Base-by-base conservation (phyloP, 345 rosid species). In the Cardamine chenopodiifolia region DNA sequence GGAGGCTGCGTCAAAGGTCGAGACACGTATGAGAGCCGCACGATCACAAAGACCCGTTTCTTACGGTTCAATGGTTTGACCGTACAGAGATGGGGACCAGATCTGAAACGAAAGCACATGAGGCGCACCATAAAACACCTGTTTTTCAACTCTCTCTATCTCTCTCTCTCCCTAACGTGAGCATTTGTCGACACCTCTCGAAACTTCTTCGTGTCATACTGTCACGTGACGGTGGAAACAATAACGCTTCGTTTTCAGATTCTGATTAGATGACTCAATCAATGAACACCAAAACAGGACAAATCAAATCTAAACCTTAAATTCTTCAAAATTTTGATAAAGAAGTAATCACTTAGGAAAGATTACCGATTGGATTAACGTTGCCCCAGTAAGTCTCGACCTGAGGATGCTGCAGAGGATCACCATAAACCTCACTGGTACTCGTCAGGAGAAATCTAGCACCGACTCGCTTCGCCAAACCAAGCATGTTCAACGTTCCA, bases 391-490 rank as follows among this genome's bases (percentile, higher is more conserved):
- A 91, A 63, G 92, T 87, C 85, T 91, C 95, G 6, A 78, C 84
- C 79, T 91, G 97, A 14, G 97, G 97, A 59, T 91, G 95, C 79
- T 91, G 91, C 2, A 91, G 78, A 55, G 95, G 95, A 75, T 91
- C 97, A 12, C 97, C 97, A 31, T 89, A 91, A n/a, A 91, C 95
- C 77, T 91, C 97, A 61, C 97, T 91, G n/a, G 95, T 91, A 77
- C 97, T 91, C n/a, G 97, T 91, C 12, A 91, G 77, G 61, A 91
- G 70, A 83, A 91, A 91, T 17, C 97, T 82, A 0, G 97, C 97
- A 28, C 92, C 91, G 7, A 91, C 86, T 56, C 97, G 71, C 78
- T 91, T 91, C 0, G 97, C 97, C 19, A 91, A 74, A 14, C 97
- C 97, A 15, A 91, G 75, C 95, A 91, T 87, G 83, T 89, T 91